Evolutionary conservation across 176 grass and related monocot species (phyloP), one percentile per base, ranked within the genome.

Genomic region (Ampelocalamus luodianensis): DNA sequence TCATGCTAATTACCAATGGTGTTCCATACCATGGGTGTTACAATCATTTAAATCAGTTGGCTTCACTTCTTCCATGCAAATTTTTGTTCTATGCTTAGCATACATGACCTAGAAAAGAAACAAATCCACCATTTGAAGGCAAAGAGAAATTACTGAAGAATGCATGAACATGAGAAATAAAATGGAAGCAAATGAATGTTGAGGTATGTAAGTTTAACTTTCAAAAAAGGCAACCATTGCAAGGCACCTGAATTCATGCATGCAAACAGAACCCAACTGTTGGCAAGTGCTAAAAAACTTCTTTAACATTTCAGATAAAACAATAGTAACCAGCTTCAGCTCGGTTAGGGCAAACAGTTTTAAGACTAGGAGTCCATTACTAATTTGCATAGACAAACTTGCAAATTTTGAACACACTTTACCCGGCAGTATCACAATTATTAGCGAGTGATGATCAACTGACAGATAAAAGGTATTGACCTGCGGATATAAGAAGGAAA

Each of bases 141-240:
- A 58, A 58, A n/a, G 20, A n/a, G 20, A 58, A 20, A 58, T 58
- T 58, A 55, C 17, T 58, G 55, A 58, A 58, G 17, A 42, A 43
- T 69, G 36, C 66, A 69, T 43, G 66, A 67, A 39, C 65, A 67
- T n/a, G 66, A 42, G 66, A 42, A 42, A n/a, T 42, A 69, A 69
- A 69, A 34, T 22, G 66, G 37, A 69, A 42, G 34, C 3, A 42
- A n/a, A 42, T 42, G 66, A 69, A 22, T 69, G 18, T 0, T 22
- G 16, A 39, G 15, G 9, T n/a, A 69, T 42, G 37, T 69, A n/a
- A 42, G 9, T 22, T 69, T n/a, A 40, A 11, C 66, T 11, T 69
- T n/a, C 37, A 42, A 42, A 23, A 22, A 69, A 32, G 34, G 6
- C 23, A 37, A 14, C 20, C 66, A 40, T n/a, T 43, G 37, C 37